These are phyloP conservation scores for Xenosphaeropsis pyriputrescens DNA, from an alignment of 2,329 filamentous ascomycete species.

Conservation along the genomic window DNA sequence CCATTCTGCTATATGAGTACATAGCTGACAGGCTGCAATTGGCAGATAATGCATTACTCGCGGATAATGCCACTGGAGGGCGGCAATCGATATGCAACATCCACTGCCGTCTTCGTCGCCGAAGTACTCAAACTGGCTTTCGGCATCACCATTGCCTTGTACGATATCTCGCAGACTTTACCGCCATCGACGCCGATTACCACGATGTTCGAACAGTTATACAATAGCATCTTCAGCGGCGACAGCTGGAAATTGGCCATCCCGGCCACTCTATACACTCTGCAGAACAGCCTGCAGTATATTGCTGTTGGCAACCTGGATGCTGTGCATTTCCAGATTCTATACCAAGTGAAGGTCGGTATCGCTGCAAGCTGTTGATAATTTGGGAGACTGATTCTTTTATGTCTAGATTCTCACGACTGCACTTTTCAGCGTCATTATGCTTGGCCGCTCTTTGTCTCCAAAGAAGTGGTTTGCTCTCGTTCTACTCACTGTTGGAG, in stretches of 20 bases:
- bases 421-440: slow-evolving; percentile 68
- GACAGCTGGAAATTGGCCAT: slow-evolving; percentile 94
- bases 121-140: slow-evolving; percentile 84
- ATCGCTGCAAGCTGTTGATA: background rate
- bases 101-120: slow-evolving; percentile 85
- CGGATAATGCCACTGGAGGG: slow-evolving; percentile 76
- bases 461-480: slow-evolving; percentile 68
- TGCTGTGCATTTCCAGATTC: slow-evolving; percentile 82
- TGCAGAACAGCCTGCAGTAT: slow-evolving; percentile 91
- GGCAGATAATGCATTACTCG: slow-evolving; percentile 83
- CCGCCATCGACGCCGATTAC: slow-evolving; percentile 70
- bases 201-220: slow-evolving; percentile 66
- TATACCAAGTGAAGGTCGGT: slow-evolving; percentile 76
- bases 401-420: slow-evolving; percentile 59
- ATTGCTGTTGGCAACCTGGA: slow-evolving; percentile 82
- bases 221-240: slow-evolving; percentile 66
- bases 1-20: slow-evolving; percentile 1
- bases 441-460: slow-evolving; percentile 59
- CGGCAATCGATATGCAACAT: slow-evolving; percentile 82
- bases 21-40: background rate
- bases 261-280: slow-evolving; percentile 74
- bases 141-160: slow-evolving; percentile 73
- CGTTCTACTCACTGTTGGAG: slow-evolving; percentile 64
- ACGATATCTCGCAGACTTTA: slow-evolving; percentile 68
- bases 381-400: background rate